A percentile compares a stretch with the other conserved stretches of the same genome.
phyloP scores from a whole-genome alignment of 305 asterid species.

The Fraxinus sp. region DNA sequence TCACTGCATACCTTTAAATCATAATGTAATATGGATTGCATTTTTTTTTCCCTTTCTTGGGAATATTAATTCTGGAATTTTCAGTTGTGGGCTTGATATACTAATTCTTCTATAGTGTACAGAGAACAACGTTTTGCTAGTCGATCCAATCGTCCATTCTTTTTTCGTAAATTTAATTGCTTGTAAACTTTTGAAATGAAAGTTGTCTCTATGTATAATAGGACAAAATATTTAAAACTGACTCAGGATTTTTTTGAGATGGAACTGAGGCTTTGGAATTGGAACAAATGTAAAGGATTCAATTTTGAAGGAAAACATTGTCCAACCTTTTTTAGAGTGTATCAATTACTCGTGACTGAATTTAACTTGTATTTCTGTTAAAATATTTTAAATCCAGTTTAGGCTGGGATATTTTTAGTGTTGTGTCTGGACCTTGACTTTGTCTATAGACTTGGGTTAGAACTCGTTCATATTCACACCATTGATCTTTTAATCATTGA shows the following conservation, averaged over 20 bases:
- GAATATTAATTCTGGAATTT: not conserved
- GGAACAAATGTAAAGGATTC: not conserved
- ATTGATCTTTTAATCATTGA: slow-evolving; percentile 6
- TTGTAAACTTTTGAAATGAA: slow-evolving; percentile 1
- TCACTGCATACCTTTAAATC: not conserved
- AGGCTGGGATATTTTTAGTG: not conserved
- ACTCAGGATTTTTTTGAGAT: not conserved
- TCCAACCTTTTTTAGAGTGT: not conserved
- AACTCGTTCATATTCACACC: not conserved
- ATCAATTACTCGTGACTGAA: not conserved
- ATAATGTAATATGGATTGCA: not conserved
- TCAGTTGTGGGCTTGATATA: not conserved
- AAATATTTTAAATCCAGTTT: slow-evolving; percentile 1
- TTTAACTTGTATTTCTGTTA: not conserved
- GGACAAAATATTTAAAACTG: not conserved
- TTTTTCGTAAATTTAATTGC: not conserved
- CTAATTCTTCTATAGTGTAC: not conserved
- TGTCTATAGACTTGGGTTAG: slow-evolving; percentile 2
- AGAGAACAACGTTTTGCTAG: not conserved
- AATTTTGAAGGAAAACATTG: not conserved
- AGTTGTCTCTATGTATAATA: not conserved
- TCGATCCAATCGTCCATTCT: not conserved
- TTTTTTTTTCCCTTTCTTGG: not conserved
- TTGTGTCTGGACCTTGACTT: slow-evolving; percentile 1
- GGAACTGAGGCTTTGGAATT: not conserved